A percentile compares a stretch with the other conserved stretches of the same genome.
Evolutionary conservation across 257 asterid genomes (phyloP).

Genomic region (Ajuga chamaepitys): DNA sequence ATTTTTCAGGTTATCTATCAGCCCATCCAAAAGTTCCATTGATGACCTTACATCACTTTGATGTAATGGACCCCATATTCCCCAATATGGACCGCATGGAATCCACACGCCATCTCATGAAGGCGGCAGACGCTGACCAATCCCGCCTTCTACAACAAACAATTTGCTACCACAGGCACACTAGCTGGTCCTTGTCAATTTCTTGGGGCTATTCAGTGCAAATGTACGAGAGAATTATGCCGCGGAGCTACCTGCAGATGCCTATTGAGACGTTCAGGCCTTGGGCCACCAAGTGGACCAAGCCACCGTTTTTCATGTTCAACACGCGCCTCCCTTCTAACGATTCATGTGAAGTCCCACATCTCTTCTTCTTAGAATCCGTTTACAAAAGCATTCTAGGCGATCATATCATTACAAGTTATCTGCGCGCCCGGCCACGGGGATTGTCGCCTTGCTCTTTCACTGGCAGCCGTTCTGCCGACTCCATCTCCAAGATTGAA

Average conservation of each 20-base stretch:
- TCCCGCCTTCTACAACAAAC: conserved; percentile 54
- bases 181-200: conserved; percentile 43
- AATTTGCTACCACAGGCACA: conserved; percentile 34
- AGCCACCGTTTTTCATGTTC: conserved; percentile 43
- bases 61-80: conserved; percentile 39
- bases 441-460: conserved; percentile 20
- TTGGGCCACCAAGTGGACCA: conserved; percentile 23
- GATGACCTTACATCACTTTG: conserved; percentile 54
- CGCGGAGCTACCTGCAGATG: conserved; percentile 39
- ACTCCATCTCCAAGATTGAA: conserved; percentile 16
- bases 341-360: conserved; percentile 47
- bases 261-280: conserved; percentile 43
- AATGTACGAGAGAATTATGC: conserved; percentile 39
- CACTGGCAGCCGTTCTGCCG: conserved; percentile 41
- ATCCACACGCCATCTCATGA: conserved; percentile 55
- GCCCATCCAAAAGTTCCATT: conserved; percentile 49
- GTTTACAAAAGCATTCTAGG: background rate
- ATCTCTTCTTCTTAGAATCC: conserved; percentile 33
- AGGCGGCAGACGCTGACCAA: conserved; percentile 43
- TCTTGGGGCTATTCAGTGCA: conserved; percentile 50
- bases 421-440: conserved; percentile 24
- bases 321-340: conserved; percentile 28
- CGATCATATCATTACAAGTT: conserved; percentile 15
- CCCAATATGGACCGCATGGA: conserved; percentile 37
- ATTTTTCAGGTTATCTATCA: conserved; percentile 45